phyloP scores from a whole-genome alignment of 352 stramenopile genomes.

The Phytophthora hibernalis region DNA sequence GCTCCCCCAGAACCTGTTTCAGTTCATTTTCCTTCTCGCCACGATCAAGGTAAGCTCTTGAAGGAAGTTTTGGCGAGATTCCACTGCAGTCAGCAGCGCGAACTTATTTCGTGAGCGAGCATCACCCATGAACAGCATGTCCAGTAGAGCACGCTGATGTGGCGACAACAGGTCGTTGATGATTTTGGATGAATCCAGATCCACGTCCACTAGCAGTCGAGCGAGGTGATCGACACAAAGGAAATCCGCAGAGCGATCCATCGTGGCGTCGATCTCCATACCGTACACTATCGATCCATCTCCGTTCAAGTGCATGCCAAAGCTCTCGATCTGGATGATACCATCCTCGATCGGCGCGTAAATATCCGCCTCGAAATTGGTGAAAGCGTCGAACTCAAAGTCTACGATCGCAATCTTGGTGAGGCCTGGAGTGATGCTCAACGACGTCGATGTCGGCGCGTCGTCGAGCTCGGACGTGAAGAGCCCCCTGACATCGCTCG shows the following conservation, averaged over 20 bases:
- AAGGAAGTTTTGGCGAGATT: conserved; percentile 95
- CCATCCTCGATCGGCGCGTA: conserved; percentile 93
- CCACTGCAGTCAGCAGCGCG: conserved; percentile 97
- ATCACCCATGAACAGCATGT: conserved; percentile 97
- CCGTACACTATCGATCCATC: conserved; percentile 88
- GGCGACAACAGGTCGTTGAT: conserved; percentile 96
- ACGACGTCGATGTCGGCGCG: conserved; percentile 77
- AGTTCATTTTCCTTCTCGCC: conserved; percentile 98
- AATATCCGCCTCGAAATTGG: conserved; percentile 99
- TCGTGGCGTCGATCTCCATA: conserved; percentile 96
- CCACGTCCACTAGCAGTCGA: conserved; percentile 95
- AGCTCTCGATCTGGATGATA: conserved; percentile 98
- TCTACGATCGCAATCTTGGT: conserved; percentile 98
- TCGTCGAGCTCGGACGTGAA: conserved; percentile 96
- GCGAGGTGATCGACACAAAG: conserved; percentile 98
- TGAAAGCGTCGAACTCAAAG: conserved; percentile 97
- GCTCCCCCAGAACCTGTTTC: conserved; percentile 95
- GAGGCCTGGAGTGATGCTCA: conserved; percentile 90
- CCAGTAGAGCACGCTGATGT: conserved; percentile 94
- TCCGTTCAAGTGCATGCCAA: conserved; percentile 91
- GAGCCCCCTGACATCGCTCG: conserved; percentile 96
- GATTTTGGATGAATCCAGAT: conserved; percentile 96
- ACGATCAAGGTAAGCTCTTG: conserved; percentile 96
- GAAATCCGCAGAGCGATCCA: conserved; percentile 96
- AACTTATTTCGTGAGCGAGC: conserved; percentile 96